Base-by-base conservation (phyloP, 257 asterid genomes). In the Solanum microdontum region DNA sequence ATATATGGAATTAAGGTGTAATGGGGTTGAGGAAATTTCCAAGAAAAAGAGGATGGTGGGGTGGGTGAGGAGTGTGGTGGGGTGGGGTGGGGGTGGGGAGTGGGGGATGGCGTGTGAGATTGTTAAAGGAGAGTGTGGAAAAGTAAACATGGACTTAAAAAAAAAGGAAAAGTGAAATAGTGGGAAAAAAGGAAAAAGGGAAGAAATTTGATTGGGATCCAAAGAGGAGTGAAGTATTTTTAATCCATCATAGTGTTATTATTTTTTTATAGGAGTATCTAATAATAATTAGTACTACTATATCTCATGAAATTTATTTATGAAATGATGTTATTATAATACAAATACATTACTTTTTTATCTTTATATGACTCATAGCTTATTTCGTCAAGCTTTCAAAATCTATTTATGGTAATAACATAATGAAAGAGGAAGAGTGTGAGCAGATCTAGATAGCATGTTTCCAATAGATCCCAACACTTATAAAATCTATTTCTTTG, bases 61-160 rank as follows among this genome's bases (percentile, higher is more conserved):
- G 26, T 17, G n/a, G 89, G 88, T 77, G 4, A n/a, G 91, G 88
- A 93, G 90, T 91, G 23, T 48, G 3, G 90, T 91, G 75, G 45
- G 1, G 48, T 39, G 40, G 10, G 5, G 4, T 89, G 0, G 90
- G 64, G 14, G 4, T 87, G 0, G 90, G 88, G 64, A 86, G 87
- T 6, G 12, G 75, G 62, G 72, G 77, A 86, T 89, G 70, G 94
- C 98, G 98, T 95, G 97, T 93, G 28, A 90, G 91, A 82, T 92
- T 93, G 94, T 91, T 92, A 93, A 93, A 88, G 92, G 82, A n/a
- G 92, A 68, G 92, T 66, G 89, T 88, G 87, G 88, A 89, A 88
- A 88, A 70, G 76, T 73, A 82, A 88, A 70, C 83, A 74, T 34
- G 48, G 5, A 74, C 17, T 10, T 3, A 10, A 7, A 8, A 72